phyloP scores from a whole-genome alignment of 2,329 filamentous ascomycete genomes.

The Calonectria henricotiae region DNA sequence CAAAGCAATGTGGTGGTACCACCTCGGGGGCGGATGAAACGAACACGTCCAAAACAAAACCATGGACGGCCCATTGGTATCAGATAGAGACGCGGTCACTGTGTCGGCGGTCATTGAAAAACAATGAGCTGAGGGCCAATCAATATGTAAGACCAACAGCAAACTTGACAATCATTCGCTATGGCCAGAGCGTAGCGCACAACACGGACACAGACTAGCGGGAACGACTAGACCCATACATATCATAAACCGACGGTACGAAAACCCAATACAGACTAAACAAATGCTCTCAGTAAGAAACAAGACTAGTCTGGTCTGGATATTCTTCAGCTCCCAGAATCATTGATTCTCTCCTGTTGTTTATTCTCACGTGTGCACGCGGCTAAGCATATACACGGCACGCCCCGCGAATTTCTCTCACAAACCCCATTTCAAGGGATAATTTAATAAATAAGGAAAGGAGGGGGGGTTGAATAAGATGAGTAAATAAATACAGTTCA shows the following conservation, averaged over 20 bases:
- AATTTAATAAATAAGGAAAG: too few species aligned
- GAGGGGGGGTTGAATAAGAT: too few species aligned
- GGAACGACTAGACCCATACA: background rate
- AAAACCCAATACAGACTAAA: background rate
- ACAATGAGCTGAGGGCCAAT: conserved; percentile 23
- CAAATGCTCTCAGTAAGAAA: background rate
- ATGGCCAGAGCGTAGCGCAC: background rate
- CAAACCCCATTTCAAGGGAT: too few species aligned
- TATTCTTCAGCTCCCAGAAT: background rate
- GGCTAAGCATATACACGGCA: too few species aligned
- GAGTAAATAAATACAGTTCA: too few species aligned
- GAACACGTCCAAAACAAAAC: conserved; percentile 12
- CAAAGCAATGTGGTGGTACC: conserved; percentile 6
- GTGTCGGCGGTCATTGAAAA: conserved; percentile 19
- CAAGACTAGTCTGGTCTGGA: background rate
- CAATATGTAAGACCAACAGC: conserved; percentile 19
- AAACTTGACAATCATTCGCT: conserved; percentile 16
- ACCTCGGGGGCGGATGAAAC: background rate
- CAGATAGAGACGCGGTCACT: conserved; percentile 30
- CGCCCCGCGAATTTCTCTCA: too few species aligned
- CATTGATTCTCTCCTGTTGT: background rate
- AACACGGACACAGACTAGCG: conserved; percentile 4
- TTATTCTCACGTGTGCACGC: background rate
- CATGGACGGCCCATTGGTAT: conserved; percentile 10
- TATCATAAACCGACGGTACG: background rate